Conservation (phyloP, 257 asterid species). For the Schizonepeta tenuifolia region DNA sequence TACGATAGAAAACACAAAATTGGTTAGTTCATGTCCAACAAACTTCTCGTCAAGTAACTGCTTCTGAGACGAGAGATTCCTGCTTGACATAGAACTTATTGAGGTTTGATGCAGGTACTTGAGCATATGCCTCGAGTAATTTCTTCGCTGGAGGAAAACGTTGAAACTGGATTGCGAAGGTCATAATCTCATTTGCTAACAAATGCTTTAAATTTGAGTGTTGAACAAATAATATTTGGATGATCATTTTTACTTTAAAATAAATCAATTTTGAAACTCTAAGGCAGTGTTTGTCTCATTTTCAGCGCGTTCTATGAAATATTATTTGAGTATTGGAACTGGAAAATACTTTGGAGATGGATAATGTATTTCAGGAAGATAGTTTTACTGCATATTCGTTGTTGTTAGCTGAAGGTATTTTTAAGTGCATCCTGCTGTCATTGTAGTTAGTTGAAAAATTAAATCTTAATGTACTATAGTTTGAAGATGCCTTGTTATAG, state of each 20-base stretch:
- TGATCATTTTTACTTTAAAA: neutral
- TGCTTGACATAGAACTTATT: constrained; percentile 24
- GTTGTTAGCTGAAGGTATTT: neutral
- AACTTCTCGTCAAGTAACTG: constrained; percentile 4
- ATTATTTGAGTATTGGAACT: neutral
- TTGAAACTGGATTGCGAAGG: constrained; percentile 67
- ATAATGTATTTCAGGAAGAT: neutral
- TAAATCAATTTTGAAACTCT: neutral
- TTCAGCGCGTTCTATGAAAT: neutral
- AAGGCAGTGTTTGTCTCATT: neutral
- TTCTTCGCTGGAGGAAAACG: constrained; percentile 70
- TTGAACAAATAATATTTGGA: neutral
- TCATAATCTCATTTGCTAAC: constrained; percentile 19
- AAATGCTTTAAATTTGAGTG: neutral
- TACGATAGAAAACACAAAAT: constrained; percentile 56
- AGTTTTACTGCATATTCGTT: neutral
- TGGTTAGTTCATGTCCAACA: constrained; percentile 37
- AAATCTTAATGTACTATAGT: too few species aligned
- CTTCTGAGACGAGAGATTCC: constrained; percentile 8
- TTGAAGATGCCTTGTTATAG: neutral
- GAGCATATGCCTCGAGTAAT: constrained; percentile 70
- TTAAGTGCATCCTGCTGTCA: neutral
- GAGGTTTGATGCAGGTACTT: constrained; percentile 44
- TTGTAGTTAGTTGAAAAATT: neutral
- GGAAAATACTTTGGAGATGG: neutral